phyloP scores from a whole-genome alignment of 495 filamentous ascomycete genomes.

The Talaromyces trachyspermus region DNA sequence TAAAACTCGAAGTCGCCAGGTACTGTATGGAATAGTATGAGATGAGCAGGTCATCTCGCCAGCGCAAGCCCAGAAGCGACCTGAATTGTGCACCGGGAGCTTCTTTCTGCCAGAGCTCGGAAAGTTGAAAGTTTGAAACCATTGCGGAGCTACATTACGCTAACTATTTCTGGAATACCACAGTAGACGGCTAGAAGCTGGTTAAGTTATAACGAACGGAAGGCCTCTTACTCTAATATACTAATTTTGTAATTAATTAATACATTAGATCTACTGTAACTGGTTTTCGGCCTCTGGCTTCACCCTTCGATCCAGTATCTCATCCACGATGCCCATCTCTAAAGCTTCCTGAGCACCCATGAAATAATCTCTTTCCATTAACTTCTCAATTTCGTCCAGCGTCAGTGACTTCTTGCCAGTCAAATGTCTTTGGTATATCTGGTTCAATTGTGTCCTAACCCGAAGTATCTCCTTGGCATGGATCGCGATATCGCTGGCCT shows the following conservation, averaged over 20 bases:
- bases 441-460: slow-evolving; percentile 75
- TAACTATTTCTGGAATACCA: neutral
- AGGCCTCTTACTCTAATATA: too few species aligned
- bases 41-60: neutral
- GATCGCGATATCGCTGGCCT: slow-evolving; percentile 88
- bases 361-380: slow-evolving; percentile 96
- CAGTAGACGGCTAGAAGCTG: too few species aligned
- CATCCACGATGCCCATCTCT: slow-evolving; percentile 85
- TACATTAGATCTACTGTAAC: too few species aligned
- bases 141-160: neutral
- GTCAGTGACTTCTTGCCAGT: slow-evolving; percentile 59
- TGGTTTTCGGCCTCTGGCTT: too few species aligned
- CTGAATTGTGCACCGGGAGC: too few species aligned
- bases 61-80: neutral
- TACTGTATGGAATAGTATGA: neutral
- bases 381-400: slow-evolving; percentile 76
- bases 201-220: too few species aligned
- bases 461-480: slow-evolving; percentile 95
- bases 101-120: too few species aligned
- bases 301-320: slow-evolving; percentile 62
- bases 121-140: too few species aligned
- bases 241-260: too few species aligned
- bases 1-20: neutral
- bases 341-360: slow-evolving; percentile 82
- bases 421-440: slow-evolving; percentile 81